These are phyloP conservation scores for Sextonia rubra DNA, from an alignment of 164 flowering plant genomes.

Conservation along the genomic window DNA sequence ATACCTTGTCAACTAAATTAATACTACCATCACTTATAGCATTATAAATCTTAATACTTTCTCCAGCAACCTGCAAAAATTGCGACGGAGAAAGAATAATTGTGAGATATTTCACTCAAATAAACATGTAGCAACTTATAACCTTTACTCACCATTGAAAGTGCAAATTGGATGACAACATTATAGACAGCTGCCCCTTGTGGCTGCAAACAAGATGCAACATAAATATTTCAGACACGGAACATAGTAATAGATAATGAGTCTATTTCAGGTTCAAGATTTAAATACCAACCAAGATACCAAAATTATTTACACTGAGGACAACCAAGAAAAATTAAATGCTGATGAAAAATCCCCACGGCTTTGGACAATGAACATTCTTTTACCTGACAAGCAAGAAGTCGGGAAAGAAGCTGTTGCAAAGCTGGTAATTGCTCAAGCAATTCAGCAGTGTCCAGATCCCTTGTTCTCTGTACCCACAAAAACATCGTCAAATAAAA, in stretches of 20 bases:
- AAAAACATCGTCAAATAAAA: not conserved
- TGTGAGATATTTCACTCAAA: not conserved
- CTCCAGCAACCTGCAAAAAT: conserved; percentile 74
- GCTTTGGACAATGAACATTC: not conserved
- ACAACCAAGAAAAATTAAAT: not conserved
- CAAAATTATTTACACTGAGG: not conserved
- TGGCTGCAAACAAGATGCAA: conserved; percentile 56
- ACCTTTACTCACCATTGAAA: conserved; percentile 64
- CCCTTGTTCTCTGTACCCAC: conserved; percentile 78
- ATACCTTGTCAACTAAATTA: conserved; percentile 97
- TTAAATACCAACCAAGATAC: not conserved
- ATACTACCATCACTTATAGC: conserved; percentile 85
- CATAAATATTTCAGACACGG: not conserved
- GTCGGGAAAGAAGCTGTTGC: conserved; percentile 85
- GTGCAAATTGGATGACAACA: conserved; percentile 77
- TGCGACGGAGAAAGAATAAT: conserved; percentile 1
- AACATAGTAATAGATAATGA: not conserved
- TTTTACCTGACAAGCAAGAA: conserved; percentile 81
- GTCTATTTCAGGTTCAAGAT: not conserved
- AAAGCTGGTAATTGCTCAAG: conserved; percentile 92
- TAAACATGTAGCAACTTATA: not conserved
- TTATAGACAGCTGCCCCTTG: conserved; percentile 86
- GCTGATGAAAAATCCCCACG: not conserved
- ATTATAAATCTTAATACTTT: conserved; percentile 80
- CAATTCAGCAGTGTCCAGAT: conserved; percentile 75